Conservation (phyloP, 371 early-diverging fungal species). For the Actinomucor elegans region DNA sequence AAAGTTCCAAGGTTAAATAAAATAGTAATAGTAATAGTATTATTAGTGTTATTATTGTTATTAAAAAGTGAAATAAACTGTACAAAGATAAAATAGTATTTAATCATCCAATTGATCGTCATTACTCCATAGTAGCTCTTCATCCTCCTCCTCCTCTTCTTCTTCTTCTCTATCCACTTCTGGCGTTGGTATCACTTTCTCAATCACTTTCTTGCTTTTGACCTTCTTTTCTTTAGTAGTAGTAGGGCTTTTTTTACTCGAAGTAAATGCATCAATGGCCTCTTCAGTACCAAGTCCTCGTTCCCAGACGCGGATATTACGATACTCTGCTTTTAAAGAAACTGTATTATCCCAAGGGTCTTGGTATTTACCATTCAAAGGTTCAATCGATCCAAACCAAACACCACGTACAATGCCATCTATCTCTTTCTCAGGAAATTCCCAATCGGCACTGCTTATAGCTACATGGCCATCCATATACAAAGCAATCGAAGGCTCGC, state of each 20-base stretch:
- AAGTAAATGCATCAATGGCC: neutral
- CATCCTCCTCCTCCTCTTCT: conserved; percentile 2
- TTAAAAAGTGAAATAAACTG: conserved; percentile 1
- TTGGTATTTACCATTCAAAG: conserved; percentile 40
- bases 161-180: neutral
- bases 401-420: conserved; percentile 33
- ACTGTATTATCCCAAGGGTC: conserved; percentile 42
- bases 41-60: too few species aligned
- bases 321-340: conserved; percentile 32
- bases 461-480: conserved; percentile 47
- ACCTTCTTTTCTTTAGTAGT: neutral
- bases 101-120: conserved; percentile 11
- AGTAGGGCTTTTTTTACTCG: neutral
- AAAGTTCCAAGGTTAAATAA: conserved; percentile 66
- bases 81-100: neutral
- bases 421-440: conserved; percentile 12
- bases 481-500: conserved; percentile 24
- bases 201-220: neutral
- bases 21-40: neutral
- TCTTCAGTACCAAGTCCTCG: conserved; percentile 12
- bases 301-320: conserved; percentile 44
- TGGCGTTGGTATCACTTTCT: neutral
- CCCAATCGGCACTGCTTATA: conserved; percentile 29
- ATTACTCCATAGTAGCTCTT: conserved; percentile 6
- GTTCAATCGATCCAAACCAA: conserved; percentile 51